phyloP scores from a whole-genome alignment of 306 rosid species.

The peach (Prunus persica) region Prunus_persica_NCBIv2 NC_034009.1:40961001-40961500 shows the following conservation, averaged over 20 bases:
- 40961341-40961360: conserved; percentile 54
- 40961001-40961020: neutral
- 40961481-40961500: neutral
- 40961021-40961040: neutral
- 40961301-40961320: conserved; percentile 88
- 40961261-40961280: conserved; percentile 78
- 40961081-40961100: neutral
- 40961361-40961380: conserved; percentile 35
- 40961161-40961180: conserved; percentile 7
- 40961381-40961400: conserved; percentile 39
- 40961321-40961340: conserved; percentile 89
- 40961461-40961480: neutral
- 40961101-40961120: neutral
- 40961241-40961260: conserved; percentile 74
- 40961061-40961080: neutral
- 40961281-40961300: conserved; percentile 97
- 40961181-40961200: conserved; percentile 77
- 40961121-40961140: neutral
- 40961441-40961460: neutral
- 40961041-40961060: neutral
- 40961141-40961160: conserved; percentile 20
- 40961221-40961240: conserved; percentile 77
- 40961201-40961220: conserved; percentile 89
- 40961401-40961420: conserved; percentile 14
- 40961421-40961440: conserved; percentile 21